A percentile compares a stretch with the other conserved stretches of the same genome.
phyloP scores from a whole-genome alignment of 306 rosid genomes.

The Mucuna pruriens region DNA sequence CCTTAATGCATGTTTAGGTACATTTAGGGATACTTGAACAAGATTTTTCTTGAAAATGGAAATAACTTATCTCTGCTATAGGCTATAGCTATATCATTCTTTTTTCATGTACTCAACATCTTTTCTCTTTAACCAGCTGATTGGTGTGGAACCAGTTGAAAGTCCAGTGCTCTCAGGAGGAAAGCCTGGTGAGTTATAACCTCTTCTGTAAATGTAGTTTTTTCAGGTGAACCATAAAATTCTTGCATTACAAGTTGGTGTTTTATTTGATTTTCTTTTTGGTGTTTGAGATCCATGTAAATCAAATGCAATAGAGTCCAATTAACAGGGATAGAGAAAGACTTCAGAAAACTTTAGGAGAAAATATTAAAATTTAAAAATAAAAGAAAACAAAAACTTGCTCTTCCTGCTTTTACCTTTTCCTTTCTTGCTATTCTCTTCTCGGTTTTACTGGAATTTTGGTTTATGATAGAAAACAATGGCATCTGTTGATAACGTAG shows the following conservation, averaged over 20 bases:
- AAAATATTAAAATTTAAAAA: background rate
- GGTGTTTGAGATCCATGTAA: slow-evolving; percentile 13
- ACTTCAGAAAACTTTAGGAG: background rate
- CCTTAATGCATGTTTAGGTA: background rate
- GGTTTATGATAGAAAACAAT: background rate
- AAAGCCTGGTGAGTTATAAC: slow-evolving; percentile 69
- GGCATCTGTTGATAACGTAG: background rate
- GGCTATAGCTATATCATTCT: slow-evolving; percentile 17
- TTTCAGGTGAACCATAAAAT: slow-evolving; percentile 1
- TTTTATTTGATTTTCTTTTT: background rate
- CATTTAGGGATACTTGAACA: background rate
- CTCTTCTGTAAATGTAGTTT: slow-evolving; percentile 6
- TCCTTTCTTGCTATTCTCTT: background rate
- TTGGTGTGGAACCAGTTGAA: slow-evolving; percentile 82
- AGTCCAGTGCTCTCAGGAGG: slow-evolving; percentile 87
- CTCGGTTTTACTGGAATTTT: background rate
- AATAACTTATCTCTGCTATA: background rate
- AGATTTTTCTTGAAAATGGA: slow-evolving; percentile 21
- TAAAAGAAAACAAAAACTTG: background rate
- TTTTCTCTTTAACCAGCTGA: slow-evolving; percentile 51
- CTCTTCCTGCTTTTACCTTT: background rate
- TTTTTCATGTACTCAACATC: slow-evolving; percentile 21
- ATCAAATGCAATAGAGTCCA: background rate
- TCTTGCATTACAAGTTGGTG: slow-evolving; percentile 21
- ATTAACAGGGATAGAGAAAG: background rate